Percentiles rank a stretch among this genome's conserved stretches.
Evolutionary conservation across 179 eudicot species (phyloP).

Genomic region (Silene coronaria): DNA sequence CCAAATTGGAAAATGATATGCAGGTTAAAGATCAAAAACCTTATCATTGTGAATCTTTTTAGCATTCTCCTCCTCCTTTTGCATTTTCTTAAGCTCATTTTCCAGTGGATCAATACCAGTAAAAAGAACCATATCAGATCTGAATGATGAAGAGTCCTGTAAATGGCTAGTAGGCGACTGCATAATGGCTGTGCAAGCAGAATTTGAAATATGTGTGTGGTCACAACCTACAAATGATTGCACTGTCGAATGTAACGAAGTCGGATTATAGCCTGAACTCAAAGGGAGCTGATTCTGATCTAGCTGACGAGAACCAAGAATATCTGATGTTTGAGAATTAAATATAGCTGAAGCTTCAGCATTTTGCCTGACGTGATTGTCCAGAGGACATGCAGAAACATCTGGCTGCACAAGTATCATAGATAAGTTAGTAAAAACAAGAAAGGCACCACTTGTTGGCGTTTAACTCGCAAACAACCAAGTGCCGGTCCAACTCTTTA

Average conservation of each 20-base stretch:
- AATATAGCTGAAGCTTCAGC: conserved; percentile 9
- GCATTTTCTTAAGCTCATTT: conserved; percentile 35
- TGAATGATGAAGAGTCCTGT: conserved; percentile 15
- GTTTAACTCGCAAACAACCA: background rate
- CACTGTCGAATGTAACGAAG: conserved; percentile 3
- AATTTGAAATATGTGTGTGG: background rate
- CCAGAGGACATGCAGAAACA: conserved; percentile 7
- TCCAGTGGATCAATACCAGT: conserved; percentile 28
- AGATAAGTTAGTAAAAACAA: background rate
- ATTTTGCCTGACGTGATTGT: conserved; percentile 9
- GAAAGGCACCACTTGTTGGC: background rate
- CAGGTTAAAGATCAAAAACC: conserved; percentile 30
- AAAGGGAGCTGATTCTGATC: conserved; percentile 9
- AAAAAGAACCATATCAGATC: conserved; percentile 17
- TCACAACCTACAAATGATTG: conserved; percentile 13
- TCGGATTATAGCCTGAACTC: background rate
- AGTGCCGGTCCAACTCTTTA: background rate
- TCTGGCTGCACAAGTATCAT: conserved; percentile 18
- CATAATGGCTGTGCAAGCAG: background rate
- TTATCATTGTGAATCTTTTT: conserved; percentile 31
- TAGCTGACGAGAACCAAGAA: conserved; percentile 10
- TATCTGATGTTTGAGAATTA: conserved; percentile 3
- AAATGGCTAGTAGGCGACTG: conserved; percentile 20
- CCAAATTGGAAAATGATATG: background rate
- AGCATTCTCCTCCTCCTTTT: conserved; percentile 27